phyloP scores from a whole-genome alignment of 2,329 filamentous ascomycete species.

The Aspergillus eucalypticola region DNA sequence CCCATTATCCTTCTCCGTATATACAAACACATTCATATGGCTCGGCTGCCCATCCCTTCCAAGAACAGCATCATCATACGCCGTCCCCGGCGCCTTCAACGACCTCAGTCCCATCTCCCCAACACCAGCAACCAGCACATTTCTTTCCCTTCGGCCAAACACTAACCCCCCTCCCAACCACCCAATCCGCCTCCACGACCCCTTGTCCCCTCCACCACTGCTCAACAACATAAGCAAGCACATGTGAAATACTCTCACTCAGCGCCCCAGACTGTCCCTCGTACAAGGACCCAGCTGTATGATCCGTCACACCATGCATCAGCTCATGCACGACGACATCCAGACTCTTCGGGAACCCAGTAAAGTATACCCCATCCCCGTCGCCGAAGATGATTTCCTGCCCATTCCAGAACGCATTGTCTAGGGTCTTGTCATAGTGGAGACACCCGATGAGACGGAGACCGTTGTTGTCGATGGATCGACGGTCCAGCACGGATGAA shows the following conservation, averaged over 20 bases:
- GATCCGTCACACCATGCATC: not conserved
- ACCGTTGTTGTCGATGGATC: not conserved
- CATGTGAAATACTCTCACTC: not conserved
- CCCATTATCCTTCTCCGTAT: not conserved
- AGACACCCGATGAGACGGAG: not conserved
- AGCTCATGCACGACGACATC: not conserved
- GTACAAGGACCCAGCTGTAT: not conserved
- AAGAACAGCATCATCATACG: not conserved
- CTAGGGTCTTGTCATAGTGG: not conserved
- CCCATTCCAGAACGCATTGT: not conserved
- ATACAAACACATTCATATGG: not conserved
- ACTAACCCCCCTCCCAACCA: not conserved
- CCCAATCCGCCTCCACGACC: not conserved
- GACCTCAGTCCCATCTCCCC: not conserved
- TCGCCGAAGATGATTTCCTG: not conserved
- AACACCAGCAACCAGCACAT: no score
- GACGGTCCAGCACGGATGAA: not conserved
- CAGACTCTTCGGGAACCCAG: not conserved
- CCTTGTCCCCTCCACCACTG: not conserved
- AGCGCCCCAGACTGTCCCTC: not conserved
- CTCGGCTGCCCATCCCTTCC: not conserved
- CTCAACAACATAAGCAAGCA: not conserved
- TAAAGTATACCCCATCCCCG: not conserved
- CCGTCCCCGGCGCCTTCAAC: not conserved
- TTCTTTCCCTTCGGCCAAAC: not conserved